Percentiles rank a stretch among this genome's conserved stretches.
phyloP scores from a whole-genome alignment of 306 rosid species.

The Mucuna pruriens region DNA sequence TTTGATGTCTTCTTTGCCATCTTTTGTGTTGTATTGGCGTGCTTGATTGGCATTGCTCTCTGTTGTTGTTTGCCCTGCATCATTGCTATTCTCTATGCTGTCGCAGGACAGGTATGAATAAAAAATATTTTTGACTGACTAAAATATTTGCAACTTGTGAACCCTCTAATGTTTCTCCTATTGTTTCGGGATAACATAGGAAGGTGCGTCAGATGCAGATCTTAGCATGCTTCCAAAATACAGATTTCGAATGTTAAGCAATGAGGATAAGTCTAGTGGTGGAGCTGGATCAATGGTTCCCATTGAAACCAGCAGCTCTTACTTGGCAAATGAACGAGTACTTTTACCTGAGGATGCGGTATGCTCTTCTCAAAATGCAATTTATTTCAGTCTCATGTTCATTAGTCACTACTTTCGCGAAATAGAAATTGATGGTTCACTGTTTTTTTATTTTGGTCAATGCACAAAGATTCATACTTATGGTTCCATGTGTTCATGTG shows the following conservation, averaged over 20 bases:
- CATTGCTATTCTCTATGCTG: conserved; percentile 91
- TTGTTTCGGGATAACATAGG: conserved; percentile 54
- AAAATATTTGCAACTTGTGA: neutral
- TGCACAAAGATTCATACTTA: conserved; percentile 15
- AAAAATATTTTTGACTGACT: conserved; percentile 27
- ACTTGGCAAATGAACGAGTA: conserved; percentile 65
- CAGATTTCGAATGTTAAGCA: conserved; percentile 53
- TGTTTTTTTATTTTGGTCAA: conserved; percentile 17
- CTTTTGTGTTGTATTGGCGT: conserved; percentile 97
- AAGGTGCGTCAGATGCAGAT: conserved; percentile 97
- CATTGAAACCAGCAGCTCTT: conserved; percentile 59
- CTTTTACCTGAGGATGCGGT: conserved; percentile 93
- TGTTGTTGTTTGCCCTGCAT: conserved; percentile 99
- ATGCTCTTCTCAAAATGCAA: conserved; percentile 42
- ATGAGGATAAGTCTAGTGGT: conserved; percentile 62
- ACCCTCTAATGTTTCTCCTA: conserved; percentile 41
- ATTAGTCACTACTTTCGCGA: conserved; percentile 16
- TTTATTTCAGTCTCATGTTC: conserved; percentile 21
- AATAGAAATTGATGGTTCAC: conserved; percentile 22
- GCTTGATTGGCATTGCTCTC: conserved; percentile 94
- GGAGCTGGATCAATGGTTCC: conserved; percentile 96
- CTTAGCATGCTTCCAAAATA: conserved; percentile 77
- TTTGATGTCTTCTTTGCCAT: conserved; percentile 96
- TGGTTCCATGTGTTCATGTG: neutral
- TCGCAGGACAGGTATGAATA: conserved; percentile 91